Percentiles rank a stretch among this genome's conserved stretches.
These are phyloP conservation scores for Stephanodiscus triporus DNA, from an alignment of 108 stramenopile species.

Conservation along the genomic window DNA sequence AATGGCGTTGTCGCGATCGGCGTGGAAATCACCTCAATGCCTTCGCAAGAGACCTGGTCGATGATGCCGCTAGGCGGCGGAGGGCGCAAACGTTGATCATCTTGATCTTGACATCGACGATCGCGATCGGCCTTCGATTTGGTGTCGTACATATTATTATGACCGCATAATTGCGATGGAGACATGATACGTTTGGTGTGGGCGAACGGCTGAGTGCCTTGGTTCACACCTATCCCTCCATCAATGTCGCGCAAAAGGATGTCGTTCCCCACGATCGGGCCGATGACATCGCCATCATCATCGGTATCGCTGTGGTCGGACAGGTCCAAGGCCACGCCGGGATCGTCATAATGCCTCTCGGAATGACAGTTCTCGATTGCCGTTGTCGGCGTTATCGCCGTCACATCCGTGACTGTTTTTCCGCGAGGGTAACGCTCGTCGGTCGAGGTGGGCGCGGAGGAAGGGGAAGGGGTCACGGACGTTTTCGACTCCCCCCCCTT, in stretches of 20 bases:
- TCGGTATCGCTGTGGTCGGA: slow-evolving; percentile 30
- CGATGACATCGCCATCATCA: slow-evolving; percentile 9
- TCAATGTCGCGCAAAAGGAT: slow-evolving; percentile 13
- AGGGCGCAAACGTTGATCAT: not conserved
- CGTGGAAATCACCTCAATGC: slow-evolving; percentile 15
- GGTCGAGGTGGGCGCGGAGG: not conserved
- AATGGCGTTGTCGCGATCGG: slow-evolving; percentile 5
- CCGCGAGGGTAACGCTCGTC: not conserved
- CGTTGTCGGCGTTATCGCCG: not conserved
- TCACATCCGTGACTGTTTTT: not conserved
- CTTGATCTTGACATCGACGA: not conserved
- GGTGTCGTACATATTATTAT: no score
- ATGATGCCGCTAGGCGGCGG: not conserved
- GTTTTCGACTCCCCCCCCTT: not conserved
- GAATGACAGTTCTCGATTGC: not conserved
- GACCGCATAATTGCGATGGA: no score
- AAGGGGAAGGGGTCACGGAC: not conserved
- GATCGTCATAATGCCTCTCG: slow-evolving; percentile 18
- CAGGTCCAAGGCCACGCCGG: slow-evolving; percentile 12
- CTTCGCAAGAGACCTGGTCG: not conserved
- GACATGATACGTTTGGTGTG: not conserved
- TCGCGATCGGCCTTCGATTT: not conserved
- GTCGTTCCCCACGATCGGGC: slow-evolving; percentile 30
- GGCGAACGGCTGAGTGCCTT: not conserved
- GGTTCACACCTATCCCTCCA: not conserved